These are phyloP conservation scores for Globisporangium nagaii DNA, from an alignment of 352 stramenopile species.

Conservation along the genomic window DNA sequence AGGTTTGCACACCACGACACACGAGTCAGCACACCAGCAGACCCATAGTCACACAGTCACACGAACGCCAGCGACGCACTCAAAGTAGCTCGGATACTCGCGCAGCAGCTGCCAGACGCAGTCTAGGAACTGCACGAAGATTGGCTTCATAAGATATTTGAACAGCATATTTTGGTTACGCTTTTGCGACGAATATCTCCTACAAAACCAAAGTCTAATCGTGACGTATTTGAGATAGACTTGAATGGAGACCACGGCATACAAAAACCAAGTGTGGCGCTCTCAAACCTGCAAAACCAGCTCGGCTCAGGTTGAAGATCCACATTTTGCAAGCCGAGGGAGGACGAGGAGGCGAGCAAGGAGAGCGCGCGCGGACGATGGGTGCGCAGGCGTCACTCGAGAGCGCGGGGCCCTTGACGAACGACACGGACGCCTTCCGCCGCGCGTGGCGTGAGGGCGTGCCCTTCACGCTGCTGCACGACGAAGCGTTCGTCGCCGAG, in stretches of 20 bases:
- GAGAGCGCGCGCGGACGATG: too few species aligned
- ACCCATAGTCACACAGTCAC: not conserved
- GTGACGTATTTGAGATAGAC: too few species aligned
- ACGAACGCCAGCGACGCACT: slow-evolving; percentile 44
- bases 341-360: not conserved
- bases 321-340: not conserved
- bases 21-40: not conserved
- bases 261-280: too few species aligned
- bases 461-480: slow-evolving; percentile 66
- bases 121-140: slow-evolving; percentile 85
- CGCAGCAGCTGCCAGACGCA: slow-evolving; percentile 83
- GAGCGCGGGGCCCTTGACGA: slow-evolving; percentile 4
- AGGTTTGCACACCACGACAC: not conserved
- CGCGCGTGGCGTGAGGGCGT: slow-evolving; percentile 44
- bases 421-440: slow-evolving; percentile 6
- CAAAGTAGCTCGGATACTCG: slow-evolving; percentile 95
- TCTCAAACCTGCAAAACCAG: too few species aligned
- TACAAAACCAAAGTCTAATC: too few species aligned
- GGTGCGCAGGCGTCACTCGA: slow-evolving; percentile 8
- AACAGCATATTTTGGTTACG: too few species aligned
- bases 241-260: too few species aligned
- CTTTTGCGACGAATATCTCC: too few species aligned
- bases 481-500: slow-evolving; percentile 62
- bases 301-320: too few species aligned
- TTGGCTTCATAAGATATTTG: too few species aligned